Percentiles rank a stretch among this genome's conserved stretches.
Conservation (phyloP, 164 flowering plant species). For the Cinnamomum micranthum region DNA sequence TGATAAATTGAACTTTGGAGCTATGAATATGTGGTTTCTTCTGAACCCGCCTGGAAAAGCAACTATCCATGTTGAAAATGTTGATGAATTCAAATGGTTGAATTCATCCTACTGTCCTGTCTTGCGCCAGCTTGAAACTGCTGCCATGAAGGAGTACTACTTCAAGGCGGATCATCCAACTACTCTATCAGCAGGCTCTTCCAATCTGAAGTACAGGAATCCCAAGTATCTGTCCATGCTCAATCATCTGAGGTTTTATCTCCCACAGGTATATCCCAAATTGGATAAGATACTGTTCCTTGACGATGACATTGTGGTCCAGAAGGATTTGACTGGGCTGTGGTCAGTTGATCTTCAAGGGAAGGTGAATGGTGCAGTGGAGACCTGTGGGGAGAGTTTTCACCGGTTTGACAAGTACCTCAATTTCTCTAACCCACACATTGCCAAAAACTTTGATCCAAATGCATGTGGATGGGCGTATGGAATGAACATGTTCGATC, state of each 20-base stretch:
- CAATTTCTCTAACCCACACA: slow-evolving; percentile 90
- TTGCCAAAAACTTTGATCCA: slow-evolving; percentile 80
- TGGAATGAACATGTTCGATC: slow-evolving; percentile 97
- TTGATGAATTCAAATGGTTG: slow-evolving; percentile 97
- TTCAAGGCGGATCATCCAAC: slow-evolving; percentile 90
- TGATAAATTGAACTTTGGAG: slow-evolving; percentile 93
- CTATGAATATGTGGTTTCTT: slow-evolving; percentile 99
- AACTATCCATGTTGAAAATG: slow-evolving; percentile 95
- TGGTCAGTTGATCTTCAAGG: slow-evolving; percentile 92
- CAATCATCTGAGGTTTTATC: slow-evolving; percentile 94
- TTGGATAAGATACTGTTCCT: slow-evolving; percentile 94
- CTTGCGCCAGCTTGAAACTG: slow-evolving; percentile 81
- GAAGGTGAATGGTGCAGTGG: slow-evolving; percentile 98
- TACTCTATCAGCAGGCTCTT: slow-evolving; percentile 80
- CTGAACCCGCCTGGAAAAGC: slow-evolving; percentile 96
- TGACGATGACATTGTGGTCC: slow-evolving; percentile 98
- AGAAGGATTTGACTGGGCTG: slow-evolving; percentile 84
- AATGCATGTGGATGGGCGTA: slow-evolving; percentile 99
- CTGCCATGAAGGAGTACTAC: slow-evolving; percentile 95
- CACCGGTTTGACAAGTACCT: slow-evolving; percentile 97
- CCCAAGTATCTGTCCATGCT: slow-evolving; percentile 99
- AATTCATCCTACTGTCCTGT: slow-evolving; percentile 97
- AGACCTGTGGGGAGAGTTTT: slow-evolving; percentile 97
- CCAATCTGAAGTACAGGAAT: slow-evolving; percentile 91
- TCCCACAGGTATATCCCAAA: slow-evolving; percentile 94